Base-by-base conservation (phyloP, 768 basidiomycete species). In the Boletus sp. region DNA sequence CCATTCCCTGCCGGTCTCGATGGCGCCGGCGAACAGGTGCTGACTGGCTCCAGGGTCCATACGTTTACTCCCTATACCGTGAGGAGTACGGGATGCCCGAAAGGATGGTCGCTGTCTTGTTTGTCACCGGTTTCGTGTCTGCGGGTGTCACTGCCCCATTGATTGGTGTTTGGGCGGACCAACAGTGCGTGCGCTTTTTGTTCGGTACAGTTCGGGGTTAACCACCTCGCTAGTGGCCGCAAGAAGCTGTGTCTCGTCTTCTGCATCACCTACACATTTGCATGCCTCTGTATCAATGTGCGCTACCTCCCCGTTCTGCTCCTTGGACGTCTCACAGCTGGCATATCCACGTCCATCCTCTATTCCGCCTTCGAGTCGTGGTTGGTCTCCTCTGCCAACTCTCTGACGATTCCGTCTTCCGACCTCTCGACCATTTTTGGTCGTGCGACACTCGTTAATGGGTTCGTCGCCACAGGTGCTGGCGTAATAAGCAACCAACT, bases 11-110 rank as follows among this genome's bases (percentile, higher is more conserved):
- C 51, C 27, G 17, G 13, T 46, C 4, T 40, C 11, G 9, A 32
- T 40, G 21, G 34, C 43, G 30, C 38, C 13, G 46, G 32, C 14
- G 34, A 45, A 35, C 60, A 88, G 87, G 82, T 53, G 84, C 87
- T 37, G 87, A 90, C 68, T 88, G 88, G 87, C 74, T 90, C 14
- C 87, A 90, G 67, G 88, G 88, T 0, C 88, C 88, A 15, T 90
- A 90, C 61, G 75, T 90, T 0, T 90, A 88, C 61, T 86, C 87
- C 15, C 71, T 90, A 0, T 90, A 89, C 65, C 75, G 76, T 43
- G 85, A 87, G 40, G 84, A 88, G 62, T 87, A 88, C 56, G 69
- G 63, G 10, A 82, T 84, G 63, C 72, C 84, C 0, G 86, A 87
- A 65, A 71, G 83, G 33, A 66, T 80, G 23, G 85, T 90, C 6